phyloP scores from a whole-genome alignment of 345 rosid genomes.

The Lenwebbia sp. region DNA sequence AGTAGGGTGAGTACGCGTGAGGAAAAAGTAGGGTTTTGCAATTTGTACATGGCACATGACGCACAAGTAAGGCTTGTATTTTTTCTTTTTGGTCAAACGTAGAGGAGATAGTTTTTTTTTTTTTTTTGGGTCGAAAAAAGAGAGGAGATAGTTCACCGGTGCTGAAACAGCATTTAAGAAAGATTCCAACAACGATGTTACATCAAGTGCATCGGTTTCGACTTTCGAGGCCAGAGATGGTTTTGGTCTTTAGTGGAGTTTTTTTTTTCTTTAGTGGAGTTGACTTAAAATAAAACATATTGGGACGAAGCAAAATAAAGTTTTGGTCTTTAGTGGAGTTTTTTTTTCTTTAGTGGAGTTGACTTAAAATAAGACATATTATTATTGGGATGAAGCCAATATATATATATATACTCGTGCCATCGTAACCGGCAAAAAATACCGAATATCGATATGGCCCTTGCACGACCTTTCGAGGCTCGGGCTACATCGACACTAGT shows the following conservation, averaged over 20 bases:
- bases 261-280: not conserved
- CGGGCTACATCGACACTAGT: not conserved
- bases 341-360: too few species aligned
- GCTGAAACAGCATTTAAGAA: not conserved
- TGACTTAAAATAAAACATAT: not conserved
- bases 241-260: not conserved
- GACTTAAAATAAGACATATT: too few species aligned
- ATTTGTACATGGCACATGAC: too few species aligned
- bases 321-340: too few species aligned
- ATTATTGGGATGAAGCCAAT: too few species aligned
- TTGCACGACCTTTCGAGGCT: not conserved
- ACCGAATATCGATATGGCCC: not conserved
- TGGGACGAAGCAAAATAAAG: not conserved
- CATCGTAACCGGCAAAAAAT: not conserved
- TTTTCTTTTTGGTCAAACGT: too few species aligned
- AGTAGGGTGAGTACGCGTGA: too few species aligned
- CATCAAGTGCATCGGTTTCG: not conserved
- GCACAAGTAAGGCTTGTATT: too few species aligned
- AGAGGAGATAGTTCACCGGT: not conserved
- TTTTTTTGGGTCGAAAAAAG: too few species aligned
- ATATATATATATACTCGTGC: too few species aligned
- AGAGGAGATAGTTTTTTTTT: not conserved
- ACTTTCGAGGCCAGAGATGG: not conserved
- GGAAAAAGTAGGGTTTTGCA: too few species aligned
- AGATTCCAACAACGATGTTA: not conserved